Evolutionary conservation across 1,284 basidiomycete species (phyloP).

Genomic region (Flammula alnicola): DNA sequence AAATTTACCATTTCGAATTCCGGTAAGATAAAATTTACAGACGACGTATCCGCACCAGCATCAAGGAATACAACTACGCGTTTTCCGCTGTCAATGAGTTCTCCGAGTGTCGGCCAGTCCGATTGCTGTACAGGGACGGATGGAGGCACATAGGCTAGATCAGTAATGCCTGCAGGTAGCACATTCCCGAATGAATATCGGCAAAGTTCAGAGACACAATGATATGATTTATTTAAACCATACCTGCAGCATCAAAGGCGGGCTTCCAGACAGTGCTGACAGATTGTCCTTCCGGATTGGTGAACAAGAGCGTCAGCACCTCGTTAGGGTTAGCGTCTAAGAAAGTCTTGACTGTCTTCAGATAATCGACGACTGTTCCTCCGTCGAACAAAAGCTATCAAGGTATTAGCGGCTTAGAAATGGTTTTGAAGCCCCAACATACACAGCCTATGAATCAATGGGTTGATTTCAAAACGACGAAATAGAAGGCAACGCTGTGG

Average conservation of each 20-base stretch:
- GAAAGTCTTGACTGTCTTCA: constrained; percentile 66
- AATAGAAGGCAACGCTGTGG: too few species aligned
- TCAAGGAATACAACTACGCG: constrained; percentile 78
- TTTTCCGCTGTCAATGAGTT: constrained; percentile 67
- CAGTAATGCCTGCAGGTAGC: constrained; percentile 64
- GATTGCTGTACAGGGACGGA: constrained; percentile 52
- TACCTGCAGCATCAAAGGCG: constrained; percentile 56
- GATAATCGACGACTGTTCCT: constrained; percentile 65
- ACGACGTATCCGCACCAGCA: constrained; percentile 47
- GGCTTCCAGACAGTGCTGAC: constrained; percentile 55
- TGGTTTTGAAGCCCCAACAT: constrained; percentile 3
- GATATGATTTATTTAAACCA: background rate
- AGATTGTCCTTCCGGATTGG: constrained; percentile 67
- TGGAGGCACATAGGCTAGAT: constrained; percentile 63
- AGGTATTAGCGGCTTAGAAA: constrained; percentile 5
- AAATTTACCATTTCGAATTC: constrained; percentile 59
- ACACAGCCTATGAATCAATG: constrained; percentile 26
- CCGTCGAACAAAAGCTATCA: constrained; percentile 57
- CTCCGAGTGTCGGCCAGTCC: constrained; percentile 79
- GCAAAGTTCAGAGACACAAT: background rate
- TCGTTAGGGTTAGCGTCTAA: constrained; percentile 75
- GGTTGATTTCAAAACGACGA: too few species aligned
- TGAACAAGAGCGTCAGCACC: constrained; percentile 73
- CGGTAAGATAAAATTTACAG: constrained; percentile 64
- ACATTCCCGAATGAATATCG: constrained; percentile 23